phyloP scores from a whole-genome alignment of 2,329 filamentous ascomycete species.

The Sclerotinia subarctica region DNA sequence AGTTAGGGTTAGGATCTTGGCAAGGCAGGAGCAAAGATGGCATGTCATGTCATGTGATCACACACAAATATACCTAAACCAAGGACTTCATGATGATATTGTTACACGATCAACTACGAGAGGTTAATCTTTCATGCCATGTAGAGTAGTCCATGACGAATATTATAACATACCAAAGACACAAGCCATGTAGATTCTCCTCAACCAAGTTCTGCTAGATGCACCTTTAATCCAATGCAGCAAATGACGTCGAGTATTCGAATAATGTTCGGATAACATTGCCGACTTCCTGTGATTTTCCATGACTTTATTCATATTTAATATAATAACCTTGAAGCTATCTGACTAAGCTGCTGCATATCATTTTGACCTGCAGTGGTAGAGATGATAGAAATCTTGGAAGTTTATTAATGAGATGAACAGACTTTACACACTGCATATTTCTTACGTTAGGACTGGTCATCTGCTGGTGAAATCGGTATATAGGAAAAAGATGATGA shows the following conservation, averaged over 20 bases:
- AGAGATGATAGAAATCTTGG: too few relatives aligned
- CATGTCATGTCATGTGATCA: neutral
- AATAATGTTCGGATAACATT: neutral
- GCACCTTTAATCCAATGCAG: neutral
- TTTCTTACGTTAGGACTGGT: too few relatives aligned
- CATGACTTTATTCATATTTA: neutral
- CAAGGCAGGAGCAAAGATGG: neutral
- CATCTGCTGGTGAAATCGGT: too few relatives aligned
- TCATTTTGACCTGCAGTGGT: too few relatives aligned
- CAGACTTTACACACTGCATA: too few relatives aligned
- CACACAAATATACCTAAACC: too few relatives aligned
- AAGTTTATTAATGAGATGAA: too few relatives aligned
- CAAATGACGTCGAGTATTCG: neutral
- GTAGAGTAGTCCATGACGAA: too few relatives aligned
- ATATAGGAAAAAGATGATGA: too few relatives aligned
- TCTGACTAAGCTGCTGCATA: neutral
- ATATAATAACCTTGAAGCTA: too few relatives aligned
- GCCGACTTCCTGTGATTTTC: neutral
- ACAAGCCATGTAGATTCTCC: neutral
- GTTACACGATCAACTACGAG: neutral
- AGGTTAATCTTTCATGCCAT: neutral
- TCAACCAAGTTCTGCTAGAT: neutral
- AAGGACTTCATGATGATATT: too few relatives aligned
- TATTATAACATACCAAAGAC: neutral
- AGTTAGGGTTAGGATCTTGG: slow-evolving; percentile 17